These are phyloP conservation scores for Pseudogymnoascus sp. DNA, from an alignment of 2,329 filamentous ascomycete species.

Conservation along the genomic window DNA sequence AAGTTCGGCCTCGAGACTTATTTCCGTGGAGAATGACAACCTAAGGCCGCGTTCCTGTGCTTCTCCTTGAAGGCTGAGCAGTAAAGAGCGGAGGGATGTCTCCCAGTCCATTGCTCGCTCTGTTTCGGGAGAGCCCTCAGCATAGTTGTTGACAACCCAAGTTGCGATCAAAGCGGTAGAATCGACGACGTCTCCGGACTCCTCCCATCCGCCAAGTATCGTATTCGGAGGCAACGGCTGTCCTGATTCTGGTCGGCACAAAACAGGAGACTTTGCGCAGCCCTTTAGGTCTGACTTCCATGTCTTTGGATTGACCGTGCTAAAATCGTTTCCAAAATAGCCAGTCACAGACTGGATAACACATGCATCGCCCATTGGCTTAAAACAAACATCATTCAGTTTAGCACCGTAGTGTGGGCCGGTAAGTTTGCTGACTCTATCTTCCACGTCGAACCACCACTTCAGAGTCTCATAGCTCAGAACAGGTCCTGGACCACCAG, in stretches of 20 bases:
- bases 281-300: conserved; percentile 66
- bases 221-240: conserved; percentile 81
- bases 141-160: conserved; percentile 87
- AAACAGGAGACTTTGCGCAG: conserved; percentile 72
- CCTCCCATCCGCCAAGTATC: conserved; percentile 72
- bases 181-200: conserved; percentile 56
- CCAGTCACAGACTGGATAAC: conserved; percentile 88
- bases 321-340: conserved; percentile 67
- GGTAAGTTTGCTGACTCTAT: conserved; percentile 62
- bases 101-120: conserved; percentile 84
- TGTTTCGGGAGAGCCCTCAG: conserved; percentile 63
- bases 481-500: conserved; percentile 60
- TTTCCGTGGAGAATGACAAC: conserved; percentile 90
- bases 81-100: conserved; percentile 60
- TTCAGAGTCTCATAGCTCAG: conserved; percentile 77
- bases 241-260: conserved; percentile 79
- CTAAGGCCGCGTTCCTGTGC: conserved; percentile 69
- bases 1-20: conserved; percentile 87
- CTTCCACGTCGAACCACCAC: conserved; percentile 93
- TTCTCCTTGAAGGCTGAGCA: conserved; percentile 73
- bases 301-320: conserved; percentile 48
- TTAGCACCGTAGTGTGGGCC: conserved; percentile 59
- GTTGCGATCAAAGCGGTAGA: conserved; percentile 78
- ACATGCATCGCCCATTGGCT: conserved; percentile 80
- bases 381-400: conserved; percentile 84